A percentile compares a stretch with the other conserved stretches of the same genome.
Evolutionary conservation across 2,329 filamentous ascomycete species (phyloP).

Genomic region (Allantophomopsis lycopodina): DNA sequence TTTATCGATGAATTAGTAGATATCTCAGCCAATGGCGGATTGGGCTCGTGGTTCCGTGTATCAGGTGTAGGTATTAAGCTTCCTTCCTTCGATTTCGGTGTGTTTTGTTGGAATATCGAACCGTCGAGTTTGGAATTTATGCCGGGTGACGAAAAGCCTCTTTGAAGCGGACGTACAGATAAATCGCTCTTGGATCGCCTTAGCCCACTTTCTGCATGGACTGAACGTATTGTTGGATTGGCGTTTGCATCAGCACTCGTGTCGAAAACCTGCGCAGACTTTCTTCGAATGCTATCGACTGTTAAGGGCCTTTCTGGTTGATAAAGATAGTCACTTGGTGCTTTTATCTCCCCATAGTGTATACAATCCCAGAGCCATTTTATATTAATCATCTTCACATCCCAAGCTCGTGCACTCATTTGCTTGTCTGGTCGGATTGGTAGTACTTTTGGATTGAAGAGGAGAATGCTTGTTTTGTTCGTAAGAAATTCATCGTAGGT

Average conservation of each 20-base stretch:
- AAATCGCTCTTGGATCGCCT: too few relatives aligned
- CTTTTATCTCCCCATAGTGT: slow-evolving; percentile 34
- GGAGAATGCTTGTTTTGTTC: slow-evolving; percentile 56
- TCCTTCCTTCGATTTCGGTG: neutral
- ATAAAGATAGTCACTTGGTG: slow-evolving; percentile 30
- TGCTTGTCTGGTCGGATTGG: slow-evolving; percentile 59
- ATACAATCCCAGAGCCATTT: slow-evolving; percentile 84
- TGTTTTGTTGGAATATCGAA: slow-evolving; percentile 7
- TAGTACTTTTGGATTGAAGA: slow-evolving; percentile 48
- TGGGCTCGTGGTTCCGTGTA: neutral
- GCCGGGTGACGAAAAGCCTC: neutral
- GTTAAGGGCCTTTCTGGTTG: slow-evolving; percentile 9
- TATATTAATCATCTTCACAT: slow-evolving; percentile 66
- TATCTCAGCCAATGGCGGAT: slow-evolving; percentile 7
- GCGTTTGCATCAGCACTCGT: neutral
- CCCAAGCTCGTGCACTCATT: slow-evolving; percentile 59
- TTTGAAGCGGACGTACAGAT: too few relatives aligned
- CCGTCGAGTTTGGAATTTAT: neutral
- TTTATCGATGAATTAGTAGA: slow-evolving; percentile 8
- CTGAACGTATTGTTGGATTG: neutral
- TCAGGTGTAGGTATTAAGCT: neutral
- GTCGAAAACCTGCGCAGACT: neutral
- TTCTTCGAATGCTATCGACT: neutral
- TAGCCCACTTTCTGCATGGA: neutral
- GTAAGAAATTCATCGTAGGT: slow-evolving; percentile 69